Evolutionary conservation across 1,284 basidiomycete genomes (phyloP).

Genomic region (Sanghuangporus weigelae): DNA sequence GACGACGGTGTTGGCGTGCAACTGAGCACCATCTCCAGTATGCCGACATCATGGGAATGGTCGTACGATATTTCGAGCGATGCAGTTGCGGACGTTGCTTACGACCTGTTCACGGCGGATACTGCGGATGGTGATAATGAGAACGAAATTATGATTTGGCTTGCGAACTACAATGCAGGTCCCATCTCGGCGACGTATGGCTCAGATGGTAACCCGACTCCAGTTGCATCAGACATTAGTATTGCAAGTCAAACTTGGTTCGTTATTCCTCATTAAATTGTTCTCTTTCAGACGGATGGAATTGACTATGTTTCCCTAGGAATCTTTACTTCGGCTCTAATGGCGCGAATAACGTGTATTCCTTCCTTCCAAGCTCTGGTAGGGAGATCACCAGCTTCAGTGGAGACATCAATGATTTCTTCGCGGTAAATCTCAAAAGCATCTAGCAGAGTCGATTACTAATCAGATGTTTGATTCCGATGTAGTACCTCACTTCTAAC

Average conservation of each 20-base stretch:
- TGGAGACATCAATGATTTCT: slow-evolving; percentile 50
- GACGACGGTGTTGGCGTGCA: slow-evolving; percentile 48
- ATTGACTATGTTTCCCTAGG: slow-evolving; percentile 27
- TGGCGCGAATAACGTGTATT: slow-evolving; percentile 55
- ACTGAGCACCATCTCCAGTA: slow-evolving; percentile 47
- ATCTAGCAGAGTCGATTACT: background rate
- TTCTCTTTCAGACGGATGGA: background rate
- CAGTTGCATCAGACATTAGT: slow-evolving; percentile 38
- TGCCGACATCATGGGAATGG: slow-evolving; percentile 47
- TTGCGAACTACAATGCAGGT: slow-evolving; percentile 50
- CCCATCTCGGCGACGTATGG: slow-evolving; percentile 50
- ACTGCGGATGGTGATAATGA: slow-evolving; percentile 43
- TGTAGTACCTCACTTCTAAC: slow-evolving; percentile 46
- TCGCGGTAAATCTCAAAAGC: slow-evolving; percentile 35
- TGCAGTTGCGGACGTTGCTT: slow-evolving; percentile 51
- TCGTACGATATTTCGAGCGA: slow-evolving; percentile 27
- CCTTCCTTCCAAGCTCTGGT: slow-evolving; percentile 49
- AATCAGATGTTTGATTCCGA: background rate
- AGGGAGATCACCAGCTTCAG: slow-evolving; percentile 43
- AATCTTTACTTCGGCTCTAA: slow-evolving; percentile 55
- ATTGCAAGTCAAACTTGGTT: slow-evolving; percentile 51
- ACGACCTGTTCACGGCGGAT: slow-evolving; percentile 57
- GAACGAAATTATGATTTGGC: slow-evolving; percentile 67
- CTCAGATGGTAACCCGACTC: slow-evolving; percentile 41
- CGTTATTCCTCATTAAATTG: background rate